phyloP scores from a whole-genome alignment of 306 rosid species.

The Hippophae tibetana region DNA sequence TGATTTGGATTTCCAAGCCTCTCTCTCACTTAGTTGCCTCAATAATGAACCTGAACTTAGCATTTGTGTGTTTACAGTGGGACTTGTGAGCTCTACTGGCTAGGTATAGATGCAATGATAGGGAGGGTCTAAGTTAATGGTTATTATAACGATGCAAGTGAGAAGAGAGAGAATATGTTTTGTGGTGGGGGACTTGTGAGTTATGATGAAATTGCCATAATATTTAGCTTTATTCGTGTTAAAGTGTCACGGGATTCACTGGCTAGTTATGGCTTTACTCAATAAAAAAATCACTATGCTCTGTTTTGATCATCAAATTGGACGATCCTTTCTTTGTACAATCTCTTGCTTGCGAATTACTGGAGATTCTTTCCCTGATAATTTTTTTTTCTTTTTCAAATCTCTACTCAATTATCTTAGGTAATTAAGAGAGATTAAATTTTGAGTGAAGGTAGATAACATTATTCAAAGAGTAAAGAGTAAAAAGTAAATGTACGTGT shows the following conservation, averaged over 20 bases:
- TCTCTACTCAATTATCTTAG: no score
- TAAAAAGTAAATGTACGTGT: no score
- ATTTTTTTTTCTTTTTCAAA: background rate
- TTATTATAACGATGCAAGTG: constrained; percentile 10
- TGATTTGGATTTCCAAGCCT: constrained; percentile 51
- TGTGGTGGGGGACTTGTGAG: background rate
- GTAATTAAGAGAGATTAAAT: no score
- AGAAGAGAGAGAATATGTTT: constrained; percentile 10
- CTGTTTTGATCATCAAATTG: constrained; percentile 27
- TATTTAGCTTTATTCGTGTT: no score
- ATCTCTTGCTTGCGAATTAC: constrained; percentile 1
- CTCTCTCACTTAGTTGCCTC: constrained; percentile 54
- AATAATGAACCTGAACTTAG: constrained; percentile 39
- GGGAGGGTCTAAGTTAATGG: constrained; percentile 2
- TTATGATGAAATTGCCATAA: background rate
- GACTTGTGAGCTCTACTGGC: background rate
- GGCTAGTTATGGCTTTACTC: no score
- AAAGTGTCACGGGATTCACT: no score
- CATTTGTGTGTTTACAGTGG: constrained; percentile 25
- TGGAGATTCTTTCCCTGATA: constrained; percentile 21
- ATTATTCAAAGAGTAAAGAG: no score
- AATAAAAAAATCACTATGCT: constrained; percentile 15
- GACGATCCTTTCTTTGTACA: constrained; percentile 20
- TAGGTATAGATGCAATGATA: constrained; percentile 3
- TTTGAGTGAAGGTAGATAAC: no score